Percentiles rank a stretch among this genome's conserved stretches.
These are phyloP conservation scores for Arabidopsis thaliana DNA, from an alignment of 345 rosid genomes.

Conservation along the genomic window TAIR10.1 NC_003075.7:13441001-13441500, in stretches of 20 bases:
- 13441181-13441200: conserved; percentile 18
- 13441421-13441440: neutral
- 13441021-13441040: neutral
- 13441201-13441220: neutral
- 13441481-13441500: conserved; percentile 13
- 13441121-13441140: neutral
- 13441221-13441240: conserved; percentile 23
- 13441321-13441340: conserved; percentile 30
- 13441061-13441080: neutral
- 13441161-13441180: neutral
- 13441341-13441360: conserved; percentile 21
- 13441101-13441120: neutral
- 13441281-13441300: neutral
- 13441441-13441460: conserved; percentile 26
- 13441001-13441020: neutral
- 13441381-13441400: conserved; percentile 24
- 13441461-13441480: conserved; percentile 22
- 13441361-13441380: conserved; percentile 29
- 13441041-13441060: no score
- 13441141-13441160: conserved; percentile 8
- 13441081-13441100: neutral
- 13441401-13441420: conserved; percentile 24
- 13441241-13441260: conserved; percentile 21
- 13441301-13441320: conserved; percentile 1
- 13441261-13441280: conserved; percentile 13